phyloP scores from a whole-genome alignment of 768 basidiomycete genomes.

The Panus rudis region DNA sequence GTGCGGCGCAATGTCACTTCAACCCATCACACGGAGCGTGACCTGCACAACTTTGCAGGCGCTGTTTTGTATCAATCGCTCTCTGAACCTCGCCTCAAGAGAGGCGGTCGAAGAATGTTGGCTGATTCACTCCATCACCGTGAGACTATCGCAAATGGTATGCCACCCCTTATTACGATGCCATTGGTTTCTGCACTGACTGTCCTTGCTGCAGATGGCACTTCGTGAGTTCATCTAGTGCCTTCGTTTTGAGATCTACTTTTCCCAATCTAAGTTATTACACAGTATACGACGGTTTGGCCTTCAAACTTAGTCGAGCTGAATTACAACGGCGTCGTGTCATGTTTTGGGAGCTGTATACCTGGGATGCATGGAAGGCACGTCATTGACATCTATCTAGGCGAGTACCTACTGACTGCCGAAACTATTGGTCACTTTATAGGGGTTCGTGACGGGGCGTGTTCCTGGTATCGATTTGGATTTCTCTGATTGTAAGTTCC shows the following conservation, averaged over 20 bases:
- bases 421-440: neutral
- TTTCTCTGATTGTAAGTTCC: slow-evolving; percentile 46
- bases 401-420: neutral
- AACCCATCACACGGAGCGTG: slow-evolving; percentile 37
- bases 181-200: neutral
- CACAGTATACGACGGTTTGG: slow-evolving; percentile 45
- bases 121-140: slow-evolving; percentile 40
- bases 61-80: slow-evolving; percentile 37
- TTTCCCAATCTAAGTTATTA: neutral
- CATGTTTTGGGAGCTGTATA: slow-evolving; percentile 48
- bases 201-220: slow-evolving; percentile 35
- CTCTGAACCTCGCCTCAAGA: slow-evolving; percentile 36
- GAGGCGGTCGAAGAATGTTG: slow-evolving; percentile 39
- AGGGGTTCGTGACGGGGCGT: slow-evolving; percentile 37
- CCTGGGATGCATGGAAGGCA: slow-evolving; percentile 45
- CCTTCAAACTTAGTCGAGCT: slow-evolving; percentile 37
- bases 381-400: slow-evolving; percentile 10
- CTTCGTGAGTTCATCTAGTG: slow-evolving; percentile 33
- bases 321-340: slow-evolving; percentile 40
- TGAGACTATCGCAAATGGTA: slow-evolving; percentile 38
- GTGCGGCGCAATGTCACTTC: slow-evolving; percentile 40
- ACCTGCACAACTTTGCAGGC: slow-evolving; percentile 42
- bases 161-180: slow-evolving; percentile 12
- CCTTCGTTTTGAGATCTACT: neutral
- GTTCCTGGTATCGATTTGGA: slow-evolving; percentile 40